Evolutionary conservation across 225 moss, liverwort and hornwort species (phyloP).

Genomic region (Sphagnum contortum): DNA sequence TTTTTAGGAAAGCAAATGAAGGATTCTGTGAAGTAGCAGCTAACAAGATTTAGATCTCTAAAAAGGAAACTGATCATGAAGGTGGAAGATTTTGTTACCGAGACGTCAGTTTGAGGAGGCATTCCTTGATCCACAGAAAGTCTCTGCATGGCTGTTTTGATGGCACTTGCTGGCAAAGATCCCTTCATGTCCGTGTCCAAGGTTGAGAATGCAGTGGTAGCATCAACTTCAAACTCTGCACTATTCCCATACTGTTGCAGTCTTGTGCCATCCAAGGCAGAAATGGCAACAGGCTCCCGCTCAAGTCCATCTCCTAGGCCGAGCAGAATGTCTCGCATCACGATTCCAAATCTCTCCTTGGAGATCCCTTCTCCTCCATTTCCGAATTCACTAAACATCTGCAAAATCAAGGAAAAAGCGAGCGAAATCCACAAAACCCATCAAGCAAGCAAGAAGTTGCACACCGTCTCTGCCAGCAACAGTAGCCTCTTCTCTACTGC

Average conservation of each 20-base stretch:
- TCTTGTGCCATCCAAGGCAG: slow-evolving; percentile 35
- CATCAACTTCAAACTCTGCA: slow-evolving; percentile 41
- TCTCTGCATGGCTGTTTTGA: slow-evolving; percentile 29
- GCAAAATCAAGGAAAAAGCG: slow-evolving; percentile 5
- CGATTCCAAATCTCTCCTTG: slow-evolving; percentile 40
- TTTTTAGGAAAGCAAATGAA: no score
- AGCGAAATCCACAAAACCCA: not conserved
- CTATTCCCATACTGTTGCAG: slow-evolving; percentile 28
- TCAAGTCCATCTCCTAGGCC: slow-evolving; percentile 84
- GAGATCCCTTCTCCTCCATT: slow-evolving; percentile 33
- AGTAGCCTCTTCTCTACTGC: no score
- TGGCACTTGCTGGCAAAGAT: slow-evolving; percentile 22
- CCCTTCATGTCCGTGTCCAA: slow-evolving; percentile 34
- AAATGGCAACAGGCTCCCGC: slow-evolving; percentile 59
- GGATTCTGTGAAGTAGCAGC: no score
- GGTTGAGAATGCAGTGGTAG: slow-evolving; percentile 29
- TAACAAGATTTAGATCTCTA: no score
- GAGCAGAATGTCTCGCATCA: slow-evolving; percentile 59
- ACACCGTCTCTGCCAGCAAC: no score
- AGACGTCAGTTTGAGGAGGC: slow-evolving; percentile 57
- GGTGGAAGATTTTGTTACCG: slow-evolving; percentile 21
- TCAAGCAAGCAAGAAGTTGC: not conserved
- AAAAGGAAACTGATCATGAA: no score
- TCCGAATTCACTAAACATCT: slow-evolving; percentile 70
- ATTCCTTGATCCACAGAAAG: slow-evolving; percentile 58